Conservation (phyloP, 306 rosid genomes). For the Dalbergia cochinchinensis region DNA sequence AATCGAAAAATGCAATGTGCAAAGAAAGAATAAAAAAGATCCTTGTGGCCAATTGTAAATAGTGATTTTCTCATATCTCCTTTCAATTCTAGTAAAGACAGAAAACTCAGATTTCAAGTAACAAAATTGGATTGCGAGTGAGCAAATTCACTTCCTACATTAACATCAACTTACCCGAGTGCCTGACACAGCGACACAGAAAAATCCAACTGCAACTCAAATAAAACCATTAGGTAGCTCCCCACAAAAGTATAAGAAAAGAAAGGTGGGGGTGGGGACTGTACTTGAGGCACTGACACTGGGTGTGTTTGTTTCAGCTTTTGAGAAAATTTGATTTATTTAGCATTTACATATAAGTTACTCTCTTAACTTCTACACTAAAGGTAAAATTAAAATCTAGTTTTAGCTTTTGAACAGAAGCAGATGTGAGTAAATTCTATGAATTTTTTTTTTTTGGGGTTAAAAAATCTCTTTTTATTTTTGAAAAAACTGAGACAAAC, state of each 20-base stretch:
- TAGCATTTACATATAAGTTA: too few relatives aligned
- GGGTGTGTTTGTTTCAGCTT: too few relatives aligned
- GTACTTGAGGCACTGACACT: background rate
- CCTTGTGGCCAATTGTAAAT: background rate
- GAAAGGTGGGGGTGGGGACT: too few relatives aligned
- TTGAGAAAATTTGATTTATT: too few relatives aligned
- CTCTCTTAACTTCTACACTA: too few relatives aligned
- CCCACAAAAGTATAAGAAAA: background rate
- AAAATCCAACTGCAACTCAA: conserved; percentile 4
- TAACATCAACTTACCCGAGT: background rate
- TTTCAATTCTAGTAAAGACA: background rate
- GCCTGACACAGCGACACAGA: background rate
- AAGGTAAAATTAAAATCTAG: too few relatives aligned
- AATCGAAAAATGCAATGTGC: background rate
- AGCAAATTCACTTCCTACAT: background rate
- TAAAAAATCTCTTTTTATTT: too few relatives aligned
- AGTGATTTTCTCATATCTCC: background rate
- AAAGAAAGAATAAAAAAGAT: background rate
- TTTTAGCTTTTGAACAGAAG: too few relatives aligned
- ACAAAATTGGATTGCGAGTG: background rate
- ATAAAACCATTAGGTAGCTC: background rate
- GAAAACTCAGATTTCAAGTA: background rate
- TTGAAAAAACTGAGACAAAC: too few relatives aligned
- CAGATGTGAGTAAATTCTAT: too few relatives aligned
- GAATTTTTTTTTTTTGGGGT: too few relatives aligned